Base-by-base conservation (phyloP, 805 yeast genomes). In the Pichia heedii region DNA sequence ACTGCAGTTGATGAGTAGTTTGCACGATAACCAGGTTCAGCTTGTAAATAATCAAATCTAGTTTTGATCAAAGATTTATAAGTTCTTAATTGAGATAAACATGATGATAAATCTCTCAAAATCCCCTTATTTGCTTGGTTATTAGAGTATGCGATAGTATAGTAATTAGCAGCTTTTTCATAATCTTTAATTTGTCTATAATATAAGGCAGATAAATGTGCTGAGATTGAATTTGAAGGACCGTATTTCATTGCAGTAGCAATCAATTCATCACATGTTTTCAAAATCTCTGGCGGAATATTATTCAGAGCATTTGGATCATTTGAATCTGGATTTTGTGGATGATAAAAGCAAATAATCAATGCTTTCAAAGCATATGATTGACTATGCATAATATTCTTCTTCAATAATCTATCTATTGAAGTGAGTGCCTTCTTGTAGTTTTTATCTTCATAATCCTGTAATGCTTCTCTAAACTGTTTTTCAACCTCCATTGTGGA, bases 1-100 rank as follows among this genome's bases (percentile, higher is more conserved):
- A 87, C 71, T 1, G 95, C 96, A 41, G 84, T 70, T 0, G 82
- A 81, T 1, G 95, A 84, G 96, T 96, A 89, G 57, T 86, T 84
- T 48, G 90, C 88, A 50, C 96, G 74, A 58, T 77, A 84, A 0
- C 95, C 95, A 11, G 93, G 79, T 53, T 75, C 81, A 22, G 74
- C 72, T 54, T 82, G 84, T 61, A 93, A 71, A 54, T 78, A 79
- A 33, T 71, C 69, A 47, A 76, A 77, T 54, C 97, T 74, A 2
- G 90, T 74, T 11, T 66, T 74, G 5, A 76, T 70, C 48, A 83
- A 70, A 21, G 71, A 71, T 52, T 74, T 75, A 58, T 68, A 86
- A 56, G 86, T 89, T 48, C 96, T 77, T 50, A 72, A 69, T 55
- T 93, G 97, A 24, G 84, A 67, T 56, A 89, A 90, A 63, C 86